Evolutionary conservation across 805 yeast species (phyloP), one percentile per base, ranked within the genome.

Genomic region (Sugiyamaella valdiviana): DNA sequence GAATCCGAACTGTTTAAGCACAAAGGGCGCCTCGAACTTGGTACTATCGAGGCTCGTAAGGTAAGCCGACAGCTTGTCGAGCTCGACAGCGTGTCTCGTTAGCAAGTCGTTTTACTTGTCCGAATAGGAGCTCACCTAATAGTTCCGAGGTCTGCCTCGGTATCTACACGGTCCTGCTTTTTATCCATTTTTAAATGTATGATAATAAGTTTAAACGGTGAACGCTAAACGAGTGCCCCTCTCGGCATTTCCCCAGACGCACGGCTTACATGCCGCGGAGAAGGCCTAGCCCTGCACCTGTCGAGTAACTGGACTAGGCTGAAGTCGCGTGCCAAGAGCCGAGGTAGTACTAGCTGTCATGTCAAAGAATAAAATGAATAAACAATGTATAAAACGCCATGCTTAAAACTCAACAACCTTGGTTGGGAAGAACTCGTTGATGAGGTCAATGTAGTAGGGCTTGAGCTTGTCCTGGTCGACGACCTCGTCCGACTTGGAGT

Each of bases 351-450:
- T 14, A 16, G n/a, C 39, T 4, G 39, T 3, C n/a, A 36, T 3
- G 2, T 16, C 5, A 16, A 14, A 16, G 17, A 36, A 14, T 36
- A 14, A 36, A 20, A 19, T 21, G 10, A 21, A 10, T 39, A 20
- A 21, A 17, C 42, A 39, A 22, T 39, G 32, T 39, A 24, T 24
- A 24, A 19, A 24, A 29, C 44, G 14, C 12, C 23, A 35, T 14
- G 15, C 24, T n/a, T 57, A 82, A 61, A 81, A 82, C 36, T 80
- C 83, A 22, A 82, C 72, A 2, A 72, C 56, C 53, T 71, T 75
- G 6, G 66, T 62, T 0, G 89, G 87, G 58, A 82, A 82, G 54
- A 66, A 82, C 63, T 82, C 87, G 58, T 80, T 82, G 39, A 82
- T 82, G 54, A 82, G 66, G 21, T 79, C 83, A 53, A 72, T 55